Evolutionary conservation across 2,329 filamentous ascomycete species (phyloP).

Genomic region (Penicillium sclerotiorum): DNA sequence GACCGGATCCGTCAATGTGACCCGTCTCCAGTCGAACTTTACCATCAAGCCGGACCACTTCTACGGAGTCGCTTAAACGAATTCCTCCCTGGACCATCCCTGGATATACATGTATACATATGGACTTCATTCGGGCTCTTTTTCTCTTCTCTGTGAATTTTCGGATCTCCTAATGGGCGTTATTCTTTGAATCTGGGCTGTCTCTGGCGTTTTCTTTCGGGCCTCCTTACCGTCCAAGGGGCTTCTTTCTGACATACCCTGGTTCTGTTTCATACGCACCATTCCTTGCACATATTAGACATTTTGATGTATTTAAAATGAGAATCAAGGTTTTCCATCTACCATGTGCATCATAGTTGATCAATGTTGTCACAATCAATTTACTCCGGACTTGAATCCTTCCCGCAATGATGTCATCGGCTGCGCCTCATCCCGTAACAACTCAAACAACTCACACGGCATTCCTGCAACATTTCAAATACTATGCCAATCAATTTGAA

Average conservation of each 20-base stretch:
- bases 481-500: not conserved
- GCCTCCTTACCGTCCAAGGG: not conserved
- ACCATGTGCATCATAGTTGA: too few relatives aligned
- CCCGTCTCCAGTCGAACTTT: slow-evolving; percentile 21
- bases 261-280: too few relatives aligned
- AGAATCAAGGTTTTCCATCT: slow-evolving; percentile 1
- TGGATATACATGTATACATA: too few relatives aligned
- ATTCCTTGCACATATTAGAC: not conserved
- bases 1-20: slow-evolving; percentile 28
- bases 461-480: not conserved
- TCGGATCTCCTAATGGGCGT: slow-evolving; percentile 1
- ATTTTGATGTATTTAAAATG: slow-evolving; percentile 1
- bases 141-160: not conserved
- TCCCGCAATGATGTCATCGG: slow-evolving; percentile 17
- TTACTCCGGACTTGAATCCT: not conserved
- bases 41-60: slow-evolving; percentile 15
- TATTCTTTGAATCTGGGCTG: not conserved
- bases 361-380: not conserved
- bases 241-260: too few relatives aligned
- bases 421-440: slow-evolving; percentile 16
- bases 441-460: not conserved
- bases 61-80: slow-evolving; percentile 31
- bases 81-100: not conserved
- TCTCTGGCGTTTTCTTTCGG: not conserved
- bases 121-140: too few relatives aligned